Base-by-base conservation (phyloP, 192 early-diverging fungal species). In the Backusella macrospora region DNA sequence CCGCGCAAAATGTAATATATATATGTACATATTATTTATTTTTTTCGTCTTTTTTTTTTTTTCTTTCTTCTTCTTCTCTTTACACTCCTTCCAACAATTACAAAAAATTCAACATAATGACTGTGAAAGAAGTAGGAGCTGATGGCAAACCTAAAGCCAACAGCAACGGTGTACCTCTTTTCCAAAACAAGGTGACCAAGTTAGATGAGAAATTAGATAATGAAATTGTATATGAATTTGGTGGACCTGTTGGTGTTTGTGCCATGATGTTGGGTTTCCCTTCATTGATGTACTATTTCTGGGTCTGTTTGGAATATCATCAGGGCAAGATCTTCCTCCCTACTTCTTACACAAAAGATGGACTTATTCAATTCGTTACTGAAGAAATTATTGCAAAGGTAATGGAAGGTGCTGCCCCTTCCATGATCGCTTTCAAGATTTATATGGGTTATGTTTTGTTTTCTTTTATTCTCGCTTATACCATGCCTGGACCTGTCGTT, bases 261-360 rank as follows among this genome's bases (percentile, higher is more conserved):
- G 86, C 88, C 26, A 93, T 93, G 89, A 91, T 93, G 81, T 47
- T 91, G 26, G 88, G 90, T 23, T 92, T 93, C 73, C 92, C 92
- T 63, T 71, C 82, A 52, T 80, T 92, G 44, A 93, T 93, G 92
- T 89, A 84, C 72, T 93, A 93, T 76, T 86, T 90, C 71, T 91
- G 87, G 83, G 82, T 90, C 45, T 93, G 88, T 71, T 80, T 93
- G 46, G 87, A 91, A 79, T 85, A 86, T 78, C 86, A 91, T 76
- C 76, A 83, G 75, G 92, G 92, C 46, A 79, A 81, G 45, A 76
- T 93, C 40, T 64, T 73, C 29, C 26, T 45, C 15, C 80, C 80
- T 45, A 73, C 80, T 39, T 85, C 88, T 14, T 81, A 77, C 39
- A 81, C 82, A 39, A 12, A 72, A 16, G 74, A 74, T 13, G 83